These are phyloP conservation scores for Arthrinium phaeospermum DNA, from an alignment of 2,329 filamentous ascomycete species.

Conservation along the genomic window DNA sequence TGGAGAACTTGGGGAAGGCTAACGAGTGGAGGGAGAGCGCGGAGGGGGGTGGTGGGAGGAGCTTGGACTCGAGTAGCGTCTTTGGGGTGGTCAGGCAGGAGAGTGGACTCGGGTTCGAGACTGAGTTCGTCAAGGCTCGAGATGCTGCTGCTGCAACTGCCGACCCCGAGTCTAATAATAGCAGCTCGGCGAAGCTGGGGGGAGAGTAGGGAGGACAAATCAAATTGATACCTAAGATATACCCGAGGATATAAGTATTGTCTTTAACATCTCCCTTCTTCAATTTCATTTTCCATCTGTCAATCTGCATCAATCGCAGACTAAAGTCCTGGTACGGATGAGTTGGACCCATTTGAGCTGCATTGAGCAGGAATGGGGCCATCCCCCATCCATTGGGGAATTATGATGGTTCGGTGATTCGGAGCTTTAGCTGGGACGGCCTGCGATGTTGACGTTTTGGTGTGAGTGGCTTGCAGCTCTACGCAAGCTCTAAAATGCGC, in stretches of 20 bases:
- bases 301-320: neutral
- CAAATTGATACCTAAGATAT: neutral
- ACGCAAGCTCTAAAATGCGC: constrained; percentile 10
- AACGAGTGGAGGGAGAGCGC: constrained; percentile 39
- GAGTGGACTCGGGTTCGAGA: constrained; percentile 52
- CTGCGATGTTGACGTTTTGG: neutral
- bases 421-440: neutral
- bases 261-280: no score
- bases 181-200: neutral
- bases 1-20: constrained; percentile 50
- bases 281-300: neutral
- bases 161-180: constrained; percentile 10
- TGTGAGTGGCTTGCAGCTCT: constrained; percentile 10
- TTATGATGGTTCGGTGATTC: neutral
- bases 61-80: constrained; percentile 56
- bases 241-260: neutral
- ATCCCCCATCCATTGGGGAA: neutral
- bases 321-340: neutral
- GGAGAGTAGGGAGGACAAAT: neutral
- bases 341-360: neutral
- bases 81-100: constrained; percentile 53
- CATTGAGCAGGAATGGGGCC: neutral
- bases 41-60: constrained; percentile 37
- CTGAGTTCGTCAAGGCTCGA: constrained; percentile 39
- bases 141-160: constrained; percentile 27